These are phyloP conservation scores for Aureobasidium sp. DNA, from an alignment of 2,329 filamentous ascomycete species.

Conservation along the genomic window DNA sequence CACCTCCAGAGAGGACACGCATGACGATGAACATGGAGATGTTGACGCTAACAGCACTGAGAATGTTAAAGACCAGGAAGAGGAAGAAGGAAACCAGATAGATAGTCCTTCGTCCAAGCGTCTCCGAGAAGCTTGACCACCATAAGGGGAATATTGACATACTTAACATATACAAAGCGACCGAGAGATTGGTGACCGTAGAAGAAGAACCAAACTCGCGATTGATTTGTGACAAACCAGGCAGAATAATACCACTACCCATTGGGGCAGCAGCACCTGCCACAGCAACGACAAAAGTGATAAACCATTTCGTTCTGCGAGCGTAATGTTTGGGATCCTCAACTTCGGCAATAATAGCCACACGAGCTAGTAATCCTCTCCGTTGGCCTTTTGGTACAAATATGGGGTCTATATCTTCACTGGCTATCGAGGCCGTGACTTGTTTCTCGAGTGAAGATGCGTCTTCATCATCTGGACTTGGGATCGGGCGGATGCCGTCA, in stretches of 20 bases:
- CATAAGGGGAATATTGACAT: constrained; percentile 81
- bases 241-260: constrained; percentile 77
- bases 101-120: constrained; percentile 62
- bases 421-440: background rate
- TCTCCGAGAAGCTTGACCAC: constrained; percentile 78
- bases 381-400: constrained; percentile 47
- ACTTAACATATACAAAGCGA: constrained; percentile 72
- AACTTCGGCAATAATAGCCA: constrained; percentile 71
- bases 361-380: constrained; percentile 62
- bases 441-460: background rate
- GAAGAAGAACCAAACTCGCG: constrained; percentile 52
- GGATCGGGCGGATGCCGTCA: background rate
- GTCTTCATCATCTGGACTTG: background rate
- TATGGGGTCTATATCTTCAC: constrained; percentile 20
- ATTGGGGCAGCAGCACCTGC: constrained; percentile 72
- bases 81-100: constrained; percentile 67
- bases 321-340: constrained; percentile 66
- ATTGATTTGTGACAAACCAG: constrained; percentile 53
- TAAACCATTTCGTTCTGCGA: constrained; percentile 70
- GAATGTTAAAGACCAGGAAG: constrained; percentile 61
- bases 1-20: constrained; percentile 64
- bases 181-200: constrained; percentile 64
- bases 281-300: constrained; percentile 71
- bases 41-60: constrained; percentile 59
- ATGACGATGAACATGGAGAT: constrained; percentile 72